These are phyloP conservation scores for Liriodendron chinense DNA, from an alignment of 164 flowering plant genomes.

Conservation along the genomic window DNA sequence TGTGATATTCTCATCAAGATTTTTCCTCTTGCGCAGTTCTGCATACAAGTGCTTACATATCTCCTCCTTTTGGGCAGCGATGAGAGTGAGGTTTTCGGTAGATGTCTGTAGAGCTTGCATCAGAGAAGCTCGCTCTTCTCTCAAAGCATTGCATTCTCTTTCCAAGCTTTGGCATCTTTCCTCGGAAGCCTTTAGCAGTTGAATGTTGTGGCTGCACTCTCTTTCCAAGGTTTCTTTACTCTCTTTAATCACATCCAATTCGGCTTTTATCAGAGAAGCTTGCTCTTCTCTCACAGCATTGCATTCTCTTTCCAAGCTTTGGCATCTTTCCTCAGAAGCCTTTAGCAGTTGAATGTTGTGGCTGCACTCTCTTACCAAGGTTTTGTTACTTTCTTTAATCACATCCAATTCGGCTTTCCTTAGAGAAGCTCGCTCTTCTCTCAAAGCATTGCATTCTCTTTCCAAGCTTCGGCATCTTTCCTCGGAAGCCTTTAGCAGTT, in stretches of 20 bases:
- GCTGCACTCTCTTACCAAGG: slow-evolving; percentile 43
- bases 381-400: slow-evolving; percentile 37
- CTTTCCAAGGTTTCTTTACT: slow-evolving; percentile 44
- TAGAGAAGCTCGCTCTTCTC: slow-evolving; percentile 58
- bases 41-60: slow-evolving; percentile 37
- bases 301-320: slow-evolving; percentile 55
- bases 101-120: slow-evolving; percentile 39
- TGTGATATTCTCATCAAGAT: slow-evolving; percentile 61
- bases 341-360: slow-evolving; percentile 44
- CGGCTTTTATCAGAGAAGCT: slow-evolving; percentile 41
- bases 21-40: slow-evolving; percentile 52
- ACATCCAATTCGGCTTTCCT: slow-evolving; percentile 47
- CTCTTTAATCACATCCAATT: slow-evolving; percentile 46
- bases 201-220: slow-evolving; percentile 36
- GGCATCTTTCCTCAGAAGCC: slow-evolving; percentile 45
- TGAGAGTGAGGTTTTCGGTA: slow-evolving; percentile 33
- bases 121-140: slow-evolving; percentile 58
- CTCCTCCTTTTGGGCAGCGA: slow-evolving; percentile 51
- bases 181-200: slow-evolving; percentile 49
- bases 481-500: slow-evolving; percentile 49
- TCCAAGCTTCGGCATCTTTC: slow-evolving; percentile 55
- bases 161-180: slow-evolving; percentile 55
- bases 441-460: slow-evolving; percentile 47
- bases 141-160: slow-evolving; percentile 47
- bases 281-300: slow-evolving; percentile 54